These are phyloP conservation scores for Calocybe cyanea DNA, from an alignment of 768 basidiomycete genomes.

Conservation along the genomic window DNA sequence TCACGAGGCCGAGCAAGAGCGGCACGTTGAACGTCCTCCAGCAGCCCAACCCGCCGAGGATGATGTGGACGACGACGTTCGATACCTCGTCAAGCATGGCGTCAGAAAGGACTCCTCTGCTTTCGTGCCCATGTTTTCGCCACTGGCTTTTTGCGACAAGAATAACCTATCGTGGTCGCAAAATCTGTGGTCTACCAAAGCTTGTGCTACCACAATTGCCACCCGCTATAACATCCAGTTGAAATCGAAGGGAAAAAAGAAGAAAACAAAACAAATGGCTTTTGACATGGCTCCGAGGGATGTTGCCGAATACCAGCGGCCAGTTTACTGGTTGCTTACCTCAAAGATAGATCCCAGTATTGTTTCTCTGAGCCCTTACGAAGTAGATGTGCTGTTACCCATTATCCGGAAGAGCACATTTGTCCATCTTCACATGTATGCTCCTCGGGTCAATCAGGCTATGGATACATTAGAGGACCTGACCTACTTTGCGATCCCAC, in stretches of 20 bases:
- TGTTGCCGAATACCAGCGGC: too few relatives aligned
- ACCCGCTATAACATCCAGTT: too few relatives aligned
- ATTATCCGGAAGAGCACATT: constrained; percentile 25
- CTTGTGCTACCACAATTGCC: constrained; percentile 33
- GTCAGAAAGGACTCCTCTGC: constrained; percentile 12
- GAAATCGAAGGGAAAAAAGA: too few relatives aligned
- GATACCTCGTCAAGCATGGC: constrained; percentile 25
- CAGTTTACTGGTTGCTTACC: too few relatives aligned
- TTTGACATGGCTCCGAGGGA: too few relatives aligned
- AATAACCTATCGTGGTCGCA: constrained; percentile 18
- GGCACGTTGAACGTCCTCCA: constrained; percentile 32
- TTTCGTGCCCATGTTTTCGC: constrained; percentile 21
- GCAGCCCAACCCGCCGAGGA: constrained; percentile 24
- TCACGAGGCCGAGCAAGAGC: constrained; percentile 40
- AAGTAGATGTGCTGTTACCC: constrained; percentile 33
- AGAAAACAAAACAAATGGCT: too few relatives aligned
- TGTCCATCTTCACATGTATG: constrained; percentile 39
- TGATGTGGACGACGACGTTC: constrained; percentile 21
- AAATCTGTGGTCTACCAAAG: constrained; percentile 27
- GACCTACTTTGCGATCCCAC: constrained; percentile 26
- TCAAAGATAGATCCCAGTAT: constrained; percentile 15
- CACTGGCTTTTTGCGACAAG: constrained; percentile 9
- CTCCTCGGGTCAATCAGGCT: constrained; percentile 29
- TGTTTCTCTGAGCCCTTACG: constrained; percentile 37
- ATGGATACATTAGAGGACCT: constrained; percentile 36